phyloP scores from a whole-genome alignment of 2,329 filamentous ascomycete genomes.

The Didymella lethalis region DNA sequence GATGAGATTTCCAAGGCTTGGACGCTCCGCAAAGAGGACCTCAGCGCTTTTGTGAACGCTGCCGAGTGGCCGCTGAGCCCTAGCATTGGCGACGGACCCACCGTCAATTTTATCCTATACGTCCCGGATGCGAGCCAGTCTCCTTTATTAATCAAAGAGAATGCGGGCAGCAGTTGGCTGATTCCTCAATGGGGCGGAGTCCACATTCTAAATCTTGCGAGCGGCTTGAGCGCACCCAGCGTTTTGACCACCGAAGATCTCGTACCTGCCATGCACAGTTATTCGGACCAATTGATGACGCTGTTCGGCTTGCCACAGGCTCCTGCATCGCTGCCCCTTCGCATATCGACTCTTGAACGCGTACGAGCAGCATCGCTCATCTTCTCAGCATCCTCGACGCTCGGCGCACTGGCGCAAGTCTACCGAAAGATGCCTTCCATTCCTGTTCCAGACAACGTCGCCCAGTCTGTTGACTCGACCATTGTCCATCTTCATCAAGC shows the following conservation, averaged over 20 bases:
- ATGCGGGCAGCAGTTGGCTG: constrained; percentile 79
- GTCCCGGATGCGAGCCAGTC: constrained; percentile 74
- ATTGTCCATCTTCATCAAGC: constrained; percentile 79
- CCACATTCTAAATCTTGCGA: constrained; percentile 69
- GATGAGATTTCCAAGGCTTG: constrained; percentile 65
- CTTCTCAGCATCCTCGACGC: constrained; percentile 87
- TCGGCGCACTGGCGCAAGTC: constrained; percentile 90
- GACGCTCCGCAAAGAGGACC: constrained; percentile 80
- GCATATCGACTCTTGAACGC: constrained; percentile 83
- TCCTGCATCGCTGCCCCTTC: constrained; percentile 79
- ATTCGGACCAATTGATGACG: constrained; percentile 87
- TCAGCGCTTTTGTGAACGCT: constrained; percentile 95
- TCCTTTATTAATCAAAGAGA: constrained; percentile 67
- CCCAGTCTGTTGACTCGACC: constrained; percentile 81
- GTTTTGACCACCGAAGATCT: constrained; percentile 72
- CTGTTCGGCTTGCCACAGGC: constrained; percentile 84
- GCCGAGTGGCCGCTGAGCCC: constrained; percentile 97
- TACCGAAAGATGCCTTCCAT: constrained; percentile 84
- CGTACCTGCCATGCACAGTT: constrained; percentile 83
- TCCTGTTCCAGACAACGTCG: constrained; percentile 86
- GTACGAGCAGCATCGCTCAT: constrained; percentile 85
- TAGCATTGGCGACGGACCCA: constrained; percentile 90
- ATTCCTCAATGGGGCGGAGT: constrained; percentile 95
- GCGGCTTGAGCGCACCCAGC: constrained; percentile 43
- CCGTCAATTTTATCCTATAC: constrained; percentile 94